Base-by-base conservation (phyloP, 257 asterid species). In the Cynanchum wilfordii region DNA sequence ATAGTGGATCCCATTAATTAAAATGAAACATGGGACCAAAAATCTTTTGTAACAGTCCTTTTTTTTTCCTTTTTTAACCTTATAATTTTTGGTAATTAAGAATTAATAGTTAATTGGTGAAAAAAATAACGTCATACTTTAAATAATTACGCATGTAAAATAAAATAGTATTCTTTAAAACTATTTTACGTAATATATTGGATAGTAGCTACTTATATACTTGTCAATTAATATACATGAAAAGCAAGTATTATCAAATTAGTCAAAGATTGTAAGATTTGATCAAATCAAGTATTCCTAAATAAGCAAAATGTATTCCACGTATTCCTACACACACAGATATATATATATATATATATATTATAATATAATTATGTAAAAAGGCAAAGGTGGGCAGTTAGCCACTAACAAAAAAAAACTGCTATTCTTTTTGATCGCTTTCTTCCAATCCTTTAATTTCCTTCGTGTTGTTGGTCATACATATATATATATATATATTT, bases 321-420 rank as follows among this genome's bases (percentile, higher is more conserved):
- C 68, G 73, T 8, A 52, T 33, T 19, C 6, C 29, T 22, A 15
- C 33, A 4, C 20, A 15, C 3, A 67, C 50, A 71, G 76, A 76
- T 76, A 16, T 27, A 30, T 4, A 70, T 62, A 73, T 76, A 2
- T 33, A 2, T 33, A 5, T 33, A 33, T 33, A 3, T 33, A 33
- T 33, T n/a, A n/a, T n/a, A n/a, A 3, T 33, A 33, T 33, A 5
- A 2, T 3, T 33, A 33, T 33, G 38, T 33, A 78, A 83, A 85
- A 70, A 76, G 69, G 71, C 70, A 30, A 59, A 78, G 78, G 78
- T 81, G 33, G 85, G 84, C 64, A 76, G 74, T 57, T 72, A 33
- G 68, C 84, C 92, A 83, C 91, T 79, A 44, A 56, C 78, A 51
- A 44, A 68, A 66, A 40, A 42, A 42, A 40, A 40, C 36, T 55